A percentile compares a stretch with the other conserved stretches of the same genome.
These are phyloP conservation scores for Fusarium mexicanum DNA, from an alignment of 2,329 filamentous ascomycete species.

Conservation along the genomic window DNA sequence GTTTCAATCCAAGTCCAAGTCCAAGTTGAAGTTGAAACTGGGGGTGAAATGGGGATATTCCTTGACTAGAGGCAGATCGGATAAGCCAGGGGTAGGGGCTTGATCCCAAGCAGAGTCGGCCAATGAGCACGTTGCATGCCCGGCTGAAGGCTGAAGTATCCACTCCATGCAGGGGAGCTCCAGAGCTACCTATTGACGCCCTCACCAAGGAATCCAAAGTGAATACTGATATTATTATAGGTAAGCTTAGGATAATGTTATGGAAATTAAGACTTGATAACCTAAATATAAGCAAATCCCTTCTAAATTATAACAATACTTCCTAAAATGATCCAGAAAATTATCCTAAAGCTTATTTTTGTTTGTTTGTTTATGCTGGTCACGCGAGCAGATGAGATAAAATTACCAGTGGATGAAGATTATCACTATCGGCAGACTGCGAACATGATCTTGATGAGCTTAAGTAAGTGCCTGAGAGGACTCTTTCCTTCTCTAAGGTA, in stretches of 20 bases:
- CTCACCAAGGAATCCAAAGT: neutral
- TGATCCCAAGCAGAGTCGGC: neutral
- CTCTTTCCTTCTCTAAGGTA: too few species aligned
- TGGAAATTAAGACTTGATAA: too few species aligned
- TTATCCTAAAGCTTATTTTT: too few species aligned
- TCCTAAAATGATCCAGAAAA: too few species aligned
- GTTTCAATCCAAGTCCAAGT: constrained; percentile 2
- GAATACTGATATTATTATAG: neutral
- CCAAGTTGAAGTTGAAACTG: constrained; percentile 8
- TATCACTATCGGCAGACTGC: too few species aligned
- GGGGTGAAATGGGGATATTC: constrained; percentile 13
- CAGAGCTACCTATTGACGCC: neutral
- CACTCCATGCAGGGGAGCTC: constrained; percentile 18
- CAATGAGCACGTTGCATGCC: neutral
- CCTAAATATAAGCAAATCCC: fast-evolving
- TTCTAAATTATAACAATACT: too few species aligned
- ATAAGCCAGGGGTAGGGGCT: constrained; percentile 18
- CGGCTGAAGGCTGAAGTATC: constrained; percentile 8
- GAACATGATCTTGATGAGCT: too few species aligned
- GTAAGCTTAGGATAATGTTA: too few species aligned
- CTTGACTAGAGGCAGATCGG: neutral
- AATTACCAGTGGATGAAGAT: too few species aligned
- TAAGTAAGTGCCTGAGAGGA: too few species aligned
- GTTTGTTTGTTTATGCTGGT: too few species aligned
- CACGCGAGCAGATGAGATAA: too few species aligned